phyloP scores from a whole-genome alignment of 2,329 filamentous ascomycete genomes.

The Xylaria sp. region DNA sequence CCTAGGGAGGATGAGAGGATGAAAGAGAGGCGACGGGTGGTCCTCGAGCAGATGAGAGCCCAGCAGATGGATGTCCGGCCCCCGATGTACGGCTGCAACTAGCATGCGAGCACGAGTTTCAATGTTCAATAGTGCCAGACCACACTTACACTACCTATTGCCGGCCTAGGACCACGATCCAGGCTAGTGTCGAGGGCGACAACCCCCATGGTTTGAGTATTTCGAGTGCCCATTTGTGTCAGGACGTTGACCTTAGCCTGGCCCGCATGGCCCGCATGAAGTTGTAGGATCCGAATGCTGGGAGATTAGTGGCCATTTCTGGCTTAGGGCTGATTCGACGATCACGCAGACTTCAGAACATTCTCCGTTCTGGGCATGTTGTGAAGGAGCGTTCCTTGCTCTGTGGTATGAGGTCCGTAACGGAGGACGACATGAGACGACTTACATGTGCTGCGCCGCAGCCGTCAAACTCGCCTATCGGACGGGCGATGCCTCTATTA shows the following conservation, averaged over 20 bases:
- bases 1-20: not conserved
- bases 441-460: constrained; percentile 3
- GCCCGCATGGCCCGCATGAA: constrained; percentile 20
- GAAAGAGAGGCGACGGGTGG: constrained; percentile 1
- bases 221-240: not conserved
- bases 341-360: constrained; percentile 8
- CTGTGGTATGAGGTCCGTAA: not conserved
- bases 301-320: constrained; percentile 4
- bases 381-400: not conserved
- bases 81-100: not conserved
- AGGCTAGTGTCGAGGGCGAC: not conserved
- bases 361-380: not conserved
- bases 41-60: not conserved
- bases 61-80: not conserved
- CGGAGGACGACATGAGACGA: constrained; percentile 13
- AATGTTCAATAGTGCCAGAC: not conserved
- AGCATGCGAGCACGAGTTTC: not conserved
- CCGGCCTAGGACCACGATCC: not conserved
- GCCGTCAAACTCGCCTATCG: not conserved
- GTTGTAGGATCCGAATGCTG: constrained; percentile 33
- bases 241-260: not conserved
- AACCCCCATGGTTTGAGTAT: not conserved
- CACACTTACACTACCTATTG: not conserved
- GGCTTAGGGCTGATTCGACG: constrained; percentile 20
- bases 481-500: not conserved